Percentiles rank a stretch among this genome's conserved stretches.
These are phyloP conservation scores for Passiflora organensis DNA, from an alignment of 345 rosid species.

Conservation along the genomic window DNA sequence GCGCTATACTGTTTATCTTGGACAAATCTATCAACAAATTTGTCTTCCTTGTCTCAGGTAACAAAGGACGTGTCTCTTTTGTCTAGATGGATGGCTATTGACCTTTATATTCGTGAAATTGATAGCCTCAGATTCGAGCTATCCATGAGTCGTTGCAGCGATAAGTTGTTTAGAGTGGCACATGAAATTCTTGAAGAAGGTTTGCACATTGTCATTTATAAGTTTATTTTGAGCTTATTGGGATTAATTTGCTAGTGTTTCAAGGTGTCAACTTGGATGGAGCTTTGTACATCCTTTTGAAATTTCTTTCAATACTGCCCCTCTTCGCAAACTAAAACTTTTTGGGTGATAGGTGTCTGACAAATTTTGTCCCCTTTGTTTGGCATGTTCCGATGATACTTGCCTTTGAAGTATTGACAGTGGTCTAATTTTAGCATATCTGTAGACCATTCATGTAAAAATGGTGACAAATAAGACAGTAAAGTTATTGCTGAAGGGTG, in stretches of 20 bases:
- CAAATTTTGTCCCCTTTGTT: no score
- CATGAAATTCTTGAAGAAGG: constrained; percentile 84
- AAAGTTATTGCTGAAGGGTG: no score
- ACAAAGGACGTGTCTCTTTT: constrained; percentile 88
- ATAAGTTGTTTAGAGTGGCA: constrained; percentile 60
- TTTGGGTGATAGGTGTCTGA: no score
- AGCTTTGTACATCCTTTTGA: no score
- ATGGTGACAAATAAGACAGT: no score
- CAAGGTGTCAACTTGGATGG: no score
- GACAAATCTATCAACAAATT: constrained; percentile 5
- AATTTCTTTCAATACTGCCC: no score
- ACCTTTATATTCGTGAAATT: constrained; percentile 79
- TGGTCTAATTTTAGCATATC: no score
- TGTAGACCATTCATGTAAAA: no score
- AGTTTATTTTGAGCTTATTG: constrained; percentile 6
- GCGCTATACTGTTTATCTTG: constrained; percentile 5
- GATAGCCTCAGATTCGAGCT: constrained; percentile 93
- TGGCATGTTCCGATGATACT: no score
- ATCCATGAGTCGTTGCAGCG: constrained; percentile 72
- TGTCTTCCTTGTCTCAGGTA: constrained; percentile 70
- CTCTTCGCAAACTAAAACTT: no score
- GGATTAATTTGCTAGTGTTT: neutral
- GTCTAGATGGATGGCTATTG: constrained; percentile 98
- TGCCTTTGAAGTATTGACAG: no score
- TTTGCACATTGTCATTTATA: constrained; percentile 24